These are phyloP conservation scores for Colletotrichum abscissum DNA, from an alignment of 2,329 filamentous ascomycete species.

Conservation along the genomic window DNA sequence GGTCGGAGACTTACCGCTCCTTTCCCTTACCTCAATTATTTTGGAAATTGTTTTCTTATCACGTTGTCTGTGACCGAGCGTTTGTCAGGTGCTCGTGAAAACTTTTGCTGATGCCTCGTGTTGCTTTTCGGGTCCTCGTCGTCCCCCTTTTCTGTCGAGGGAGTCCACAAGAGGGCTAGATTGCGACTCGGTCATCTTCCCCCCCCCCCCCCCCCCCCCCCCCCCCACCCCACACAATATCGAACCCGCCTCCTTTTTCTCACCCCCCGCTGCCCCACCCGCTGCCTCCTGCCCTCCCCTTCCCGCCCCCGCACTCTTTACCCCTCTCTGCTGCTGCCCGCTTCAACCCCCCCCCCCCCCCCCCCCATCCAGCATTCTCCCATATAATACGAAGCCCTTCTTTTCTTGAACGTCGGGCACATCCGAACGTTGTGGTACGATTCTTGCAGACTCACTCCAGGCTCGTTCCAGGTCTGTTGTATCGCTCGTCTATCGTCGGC, in stretches of 20 bases:
- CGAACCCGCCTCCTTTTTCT: too few species aligned
- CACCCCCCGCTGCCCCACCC: too few species aligned
- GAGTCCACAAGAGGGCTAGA: background rate
- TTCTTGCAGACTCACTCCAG: background rate
- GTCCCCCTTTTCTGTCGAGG: slow-evolving; percentile 9
- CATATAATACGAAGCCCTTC: background rate
- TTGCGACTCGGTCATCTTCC: too few species aligned
- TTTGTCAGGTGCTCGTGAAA: slow-evolving; percentile 13
- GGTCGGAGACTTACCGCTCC: slow-evolving; percentile 24
- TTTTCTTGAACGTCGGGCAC: background rate
- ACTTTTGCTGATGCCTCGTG: slow-evolving; percentile 5
- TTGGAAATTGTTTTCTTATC: background rate
- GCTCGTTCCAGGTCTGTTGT: background rate
- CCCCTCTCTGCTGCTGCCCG: too few species aligned
- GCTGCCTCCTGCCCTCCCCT: too few species aligned
- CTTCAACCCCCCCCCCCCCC: too few species aligned
- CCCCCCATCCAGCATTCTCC: background rate
- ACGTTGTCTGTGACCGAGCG: slow-evolving; percentile 1
- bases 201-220: background rate
- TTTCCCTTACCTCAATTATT: background rate
- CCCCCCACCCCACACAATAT: too few species aligned
- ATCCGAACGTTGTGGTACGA: background rate
- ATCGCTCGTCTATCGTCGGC: slow-evolving; percentile 12
- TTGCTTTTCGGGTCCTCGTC: background rate
- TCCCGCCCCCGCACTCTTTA: too few species aligned